Conservation (phyloP, 2,329 filamentous ascomycete genomes). For the Zalaria sp. region DNA sequence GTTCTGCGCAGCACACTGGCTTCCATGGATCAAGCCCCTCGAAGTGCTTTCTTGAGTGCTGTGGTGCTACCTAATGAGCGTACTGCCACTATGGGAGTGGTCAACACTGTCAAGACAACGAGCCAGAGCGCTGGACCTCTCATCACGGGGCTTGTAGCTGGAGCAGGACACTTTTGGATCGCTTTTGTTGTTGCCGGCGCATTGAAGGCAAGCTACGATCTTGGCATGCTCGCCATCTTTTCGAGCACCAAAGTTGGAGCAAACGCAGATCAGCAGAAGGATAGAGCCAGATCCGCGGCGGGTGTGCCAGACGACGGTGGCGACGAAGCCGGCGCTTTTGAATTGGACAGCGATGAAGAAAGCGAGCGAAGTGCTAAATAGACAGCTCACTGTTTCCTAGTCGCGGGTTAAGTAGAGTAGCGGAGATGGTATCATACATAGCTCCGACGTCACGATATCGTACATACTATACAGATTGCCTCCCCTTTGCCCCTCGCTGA, state of each 20-base stretch:
- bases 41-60: constrained; percentile 54
- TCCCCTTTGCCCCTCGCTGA: no score
- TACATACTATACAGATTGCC: no score
- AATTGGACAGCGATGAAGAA: not conserved
- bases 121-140: constrained; percentile 48
- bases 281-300: constrained; percentile 1
- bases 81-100: constrained; percentile 56
- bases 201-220: constrained; percentile 41
- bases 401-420: no score
- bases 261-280: constrained; percentile 2
- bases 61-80: constrained; percentile 50
- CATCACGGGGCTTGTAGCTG: constrained; percentile 49
- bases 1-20: constrained; percentile 48
- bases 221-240: constrained; percentile 18
- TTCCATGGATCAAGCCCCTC: constrained; percentile 58
- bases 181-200: constrained; percentile 49
- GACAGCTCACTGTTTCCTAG: no score
- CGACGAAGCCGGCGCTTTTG: not conserved
- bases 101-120: constrained; percentile 56
- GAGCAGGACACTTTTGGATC: constrained; percentile 42
- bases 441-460: no score
- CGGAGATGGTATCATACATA: no score
- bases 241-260: constrained; percentile 3
- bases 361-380: not conserved
- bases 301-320: not conserved